Base-by-base conservation (phyloP, 306 rosid species). In the Canavalia ensiformis region DNA sequence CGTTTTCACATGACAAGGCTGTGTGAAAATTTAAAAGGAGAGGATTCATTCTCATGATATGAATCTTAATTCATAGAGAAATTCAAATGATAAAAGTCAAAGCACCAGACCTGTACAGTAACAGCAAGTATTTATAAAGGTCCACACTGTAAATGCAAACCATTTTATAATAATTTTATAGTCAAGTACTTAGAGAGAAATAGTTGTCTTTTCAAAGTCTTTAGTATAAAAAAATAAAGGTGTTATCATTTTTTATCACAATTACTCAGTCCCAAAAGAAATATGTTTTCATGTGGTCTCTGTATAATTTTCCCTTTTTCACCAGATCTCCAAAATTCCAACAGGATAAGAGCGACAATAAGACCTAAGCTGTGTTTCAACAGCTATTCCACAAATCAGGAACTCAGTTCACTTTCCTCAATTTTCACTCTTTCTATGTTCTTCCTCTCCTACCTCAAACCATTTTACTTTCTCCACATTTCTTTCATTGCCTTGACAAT, bases 191-290 rank as follows among this genome's bases (percentile, higher is more conserved):
- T 50, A 7, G 2, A 31, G 30, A 11, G 79, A 4, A 58, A 59
- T 13, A 30, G 0, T 74, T 54, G 37, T 28, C 68, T 74, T 41
- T 57, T 11, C 31, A 10, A 42, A 58, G 56, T 58, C 55, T 34
- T 56, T 8, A 39, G 54, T 37, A 55, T 28, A 56, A 10, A 69
- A 10, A 12, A 73, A 74, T 42, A n/a, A 57, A 57, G 44, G 68
- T 37, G 9, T 42, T 49, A 1, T 29, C 11, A 41, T 74, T 39
- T 37, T 45, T 35, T 59, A 72, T 35, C 49, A 54, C 55, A 56
- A 29, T 28, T 56, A 74, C 41, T 73, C 7, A 39, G 54, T 73
- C 78, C 10, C 54, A 1, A 12, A 49, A 11, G 51, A 35, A 72
- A 55, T 10, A 41, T 41, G 37, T 41, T 33, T 73, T 8, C 30